Conservation (phyloP, 805 yeast genomes). For the Diddensiella transvaalensis region DNA sequence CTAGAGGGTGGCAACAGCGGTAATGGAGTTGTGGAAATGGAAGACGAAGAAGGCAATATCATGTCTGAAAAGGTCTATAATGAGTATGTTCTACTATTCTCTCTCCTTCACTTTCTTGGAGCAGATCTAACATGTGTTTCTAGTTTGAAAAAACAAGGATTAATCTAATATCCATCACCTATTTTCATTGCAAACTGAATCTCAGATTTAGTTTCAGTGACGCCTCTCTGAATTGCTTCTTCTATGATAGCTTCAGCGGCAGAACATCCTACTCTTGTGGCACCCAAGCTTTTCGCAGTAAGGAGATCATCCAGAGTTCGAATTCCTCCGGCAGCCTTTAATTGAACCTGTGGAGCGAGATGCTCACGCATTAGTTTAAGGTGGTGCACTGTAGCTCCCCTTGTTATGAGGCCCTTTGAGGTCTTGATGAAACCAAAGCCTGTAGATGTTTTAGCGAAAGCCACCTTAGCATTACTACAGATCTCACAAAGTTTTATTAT, state of each 20-base stretch:
- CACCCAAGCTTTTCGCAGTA: constrained; percentile 1
- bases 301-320: constrained; percentile 4
- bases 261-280: background rate
- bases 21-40: constrained; percentile 74
- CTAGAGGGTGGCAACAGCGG: constrained; percentile 39
- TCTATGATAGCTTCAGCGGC: constrained; percentile 2
- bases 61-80: constrained; percentile 79
- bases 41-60: constrained; percentile 90
- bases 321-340: constrained; percentile 3
- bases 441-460: constrained; percentile 5
- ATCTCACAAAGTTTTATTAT: constrained; percentile 4
- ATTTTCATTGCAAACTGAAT: background rate
- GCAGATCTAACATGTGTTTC: too few species aligned
- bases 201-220: background rate
- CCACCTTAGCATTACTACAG: constrained; percentile 1
- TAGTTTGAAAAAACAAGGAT: constrained; percentile 74
- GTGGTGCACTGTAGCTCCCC: constrained; percentile 1
- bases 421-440: constrained; percentile 5
- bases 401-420: background rate
- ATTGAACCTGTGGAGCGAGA: background rate
- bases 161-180: constrained; percentile 41
- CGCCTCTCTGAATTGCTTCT: constrained; percentile 2
- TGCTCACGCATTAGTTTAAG: constrained; percentile 1
- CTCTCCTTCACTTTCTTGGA: background rate
- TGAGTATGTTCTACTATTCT: constrained; percentile 39